phyloP scores from a whole-genome alignment of 164 flowering plant genomes.

The Nymphaea thermarum region DNA sequence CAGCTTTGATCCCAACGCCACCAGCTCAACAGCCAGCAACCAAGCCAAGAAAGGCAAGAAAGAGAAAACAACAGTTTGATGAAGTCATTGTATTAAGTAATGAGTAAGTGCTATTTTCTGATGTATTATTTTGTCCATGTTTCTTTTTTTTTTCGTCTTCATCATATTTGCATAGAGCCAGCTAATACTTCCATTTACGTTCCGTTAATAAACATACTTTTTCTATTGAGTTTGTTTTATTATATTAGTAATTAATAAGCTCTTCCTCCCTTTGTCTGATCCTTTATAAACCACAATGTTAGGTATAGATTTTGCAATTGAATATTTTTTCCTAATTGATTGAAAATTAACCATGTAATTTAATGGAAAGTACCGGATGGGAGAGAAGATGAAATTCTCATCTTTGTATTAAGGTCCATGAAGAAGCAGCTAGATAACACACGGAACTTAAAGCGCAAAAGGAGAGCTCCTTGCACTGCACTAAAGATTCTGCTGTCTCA shows the following conservation, averaged over 20 bases:
- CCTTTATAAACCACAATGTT: too few species aligned
- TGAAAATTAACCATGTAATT: too few species aligned
- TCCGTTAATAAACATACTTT: too few species aligned
- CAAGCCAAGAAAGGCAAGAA: conserved; percentile 39
- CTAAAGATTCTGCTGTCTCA: conserved; percentile 46
- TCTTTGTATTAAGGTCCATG: conserved; percentile 26
- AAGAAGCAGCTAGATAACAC: conserved; percentile 37
- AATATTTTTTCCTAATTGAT: too few species aligned
- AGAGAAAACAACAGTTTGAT: conserved; percentile 45
- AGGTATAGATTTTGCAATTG: too few species aligned
- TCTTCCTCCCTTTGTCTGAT: too few species aligned
- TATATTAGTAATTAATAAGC: too few species aligned
- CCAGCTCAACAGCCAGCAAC: conserved; percentile 24
- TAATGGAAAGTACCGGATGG: too few species aligned
- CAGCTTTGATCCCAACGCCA: conserved; percentile 27
- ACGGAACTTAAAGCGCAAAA: conserved; percentile 26
- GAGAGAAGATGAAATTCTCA: too few species aligned
- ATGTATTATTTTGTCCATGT: neutral
- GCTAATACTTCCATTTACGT: too few species aligned
- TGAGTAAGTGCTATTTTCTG: conserved; percentile 26
- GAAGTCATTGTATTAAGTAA: conserved; percentile 42
- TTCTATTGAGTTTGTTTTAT: too few species aligned
- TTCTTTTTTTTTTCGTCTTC: neutral
- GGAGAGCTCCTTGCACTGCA: conserved; percentile 36
- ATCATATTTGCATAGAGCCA: neutral